Evolutionary conservation across 176 grass and related monocot genomes (phyloP), one percentile per base, ranked within the genome.

Genomic region (Juncus effusus): DNA sequence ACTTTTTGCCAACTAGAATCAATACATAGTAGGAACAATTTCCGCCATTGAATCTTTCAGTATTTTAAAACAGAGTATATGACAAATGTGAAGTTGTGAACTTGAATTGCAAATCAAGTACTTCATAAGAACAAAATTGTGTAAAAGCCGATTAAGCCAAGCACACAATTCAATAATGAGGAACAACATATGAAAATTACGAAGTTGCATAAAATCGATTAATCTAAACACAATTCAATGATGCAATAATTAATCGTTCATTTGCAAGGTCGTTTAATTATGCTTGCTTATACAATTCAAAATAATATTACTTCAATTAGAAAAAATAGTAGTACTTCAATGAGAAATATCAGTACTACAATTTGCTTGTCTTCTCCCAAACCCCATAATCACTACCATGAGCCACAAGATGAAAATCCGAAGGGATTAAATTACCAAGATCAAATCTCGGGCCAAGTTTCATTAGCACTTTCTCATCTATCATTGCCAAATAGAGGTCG

Each of bases 361-460:
- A 53, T 56, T 40, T 62, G 13, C 78, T 69, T 0, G 6, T 58
- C 77, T 89, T 95, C 86, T 95, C 86, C 90, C 86, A 95, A 1
- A 95, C 40, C 15, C 85, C 85, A 77, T 89, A 95, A 81, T 86
- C 84, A 10, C 40, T 86, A 9, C 90, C 90, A 13, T 89, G 82
- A 3, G 80, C 64, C 2, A 76, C 83, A 7, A 28, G 39, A 0
- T 73, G 85, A 52, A 84, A 95, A 64, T 95, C 63, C 0, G 85
- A 81, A n/a, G 90, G 90, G 56, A 95, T 83, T 15, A 95, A 4
- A 41, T 76, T 83, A 14, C 90, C 82, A 8, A 78, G 13, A 11
- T 95, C 82, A n/a, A 73, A 79, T 4, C 74, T 81, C 15, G 85
- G 36, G 3, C 90, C 90, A 0, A 95, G 77, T 82, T 95, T 95